Conservation (phyloP, 148 eudicot genomes). For the Drosera capensis region DNA sequence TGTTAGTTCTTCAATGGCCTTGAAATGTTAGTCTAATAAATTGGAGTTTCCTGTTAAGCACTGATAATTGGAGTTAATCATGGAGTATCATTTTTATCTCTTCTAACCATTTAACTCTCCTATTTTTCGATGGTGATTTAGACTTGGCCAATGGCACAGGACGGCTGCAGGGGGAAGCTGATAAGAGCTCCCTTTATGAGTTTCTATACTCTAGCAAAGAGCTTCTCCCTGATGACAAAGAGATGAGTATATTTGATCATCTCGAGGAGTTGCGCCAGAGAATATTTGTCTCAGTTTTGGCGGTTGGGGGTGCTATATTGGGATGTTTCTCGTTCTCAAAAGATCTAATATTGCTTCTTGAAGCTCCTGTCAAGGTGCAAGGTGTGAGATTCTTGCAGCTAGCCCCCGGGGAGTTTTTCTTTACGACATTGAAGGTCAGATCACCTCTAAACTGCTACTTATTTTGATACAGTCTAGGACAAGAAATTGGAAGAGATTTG, state of each 20-base stretch:
- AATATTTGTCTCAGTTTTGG: conserved; percentile 74
- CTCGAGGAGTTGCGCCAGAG: conserved; percentile 83
- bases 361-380: conserved; percentile 75
- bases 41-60: not conserved
- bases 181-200: conserved; percentile 49
- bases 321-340: conserved; percentile 92
- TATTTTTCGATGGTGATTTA: conserved; percentile 7
- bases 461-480: too few relatives aligned
- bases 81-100: not conserved
- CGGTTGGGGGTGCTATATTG: conserved; percentile 78
- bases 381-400: conserved; percentile 93
- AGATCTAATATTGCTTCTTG: conserved; percentile 72
- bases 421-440: conserved; percentile 82
- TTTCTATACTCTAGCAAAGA: conserved; percentile 87
- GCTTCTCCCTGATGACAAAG: conserved; percentile 90
- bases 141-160: conserved; percentile 25
- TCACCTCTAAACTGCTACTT: not conserved
- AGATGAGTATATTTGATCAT: conserved; percentile 92
- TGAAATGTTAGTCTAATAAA: not conserved
- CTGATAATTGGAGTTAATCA: not conserved
- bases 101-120: not conserved
- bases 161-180: conserved; percentile 23
- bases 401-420: conserved; percentile 99
- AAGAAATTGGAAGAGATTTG: too few relatives aligned
- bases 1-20: not conserved